phyloP scores from a whole-genome alignment of 2,329 filamentous ascomycete genomes.

The Pestalotiopsis sp. region DNA sequence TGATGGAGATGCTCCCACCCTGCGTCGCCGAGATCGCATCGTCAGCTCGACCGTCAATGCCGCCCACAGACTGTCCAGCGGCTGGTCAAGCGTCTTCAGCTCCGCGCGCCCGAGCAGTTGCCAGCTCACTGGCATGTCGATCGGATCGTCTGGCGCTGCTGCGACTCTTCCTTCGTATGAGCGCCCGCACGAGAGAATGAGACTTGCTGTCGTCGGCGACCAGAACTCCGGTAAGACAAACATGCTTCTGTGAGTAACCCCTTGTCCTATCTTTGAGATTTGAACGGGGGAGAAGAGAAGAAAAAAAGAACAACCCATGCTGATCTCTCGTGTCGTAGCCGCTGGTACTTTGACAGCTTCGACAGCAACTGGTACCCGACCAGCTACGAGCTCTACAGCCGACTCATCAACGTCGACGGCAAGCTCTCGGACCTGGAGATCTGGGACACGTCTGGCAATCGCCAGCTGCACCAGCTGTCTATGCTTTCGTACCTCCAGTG shows the following conservation, averaged over 20 bases:
- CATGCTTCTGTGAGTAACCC: constrained; percentile 25
- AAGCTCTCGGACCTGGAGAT: constrained; percentile 28
- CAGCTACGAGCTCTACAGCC: constrained; percentile 29
- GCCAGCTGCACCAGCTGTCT: constrained; percentile 26
- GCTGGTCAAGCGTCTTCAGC: constrained; percentile 18
- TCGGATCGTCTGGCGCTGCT: constrained; percentile 17
- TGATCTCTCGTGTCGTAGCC: constrained; percentile 17
- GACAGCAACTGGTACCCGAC: constrained; percentile 23
- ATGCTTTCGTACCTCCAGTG: constrained; percentile 29
- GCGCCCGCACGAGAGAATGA: constrained; percentile 24
- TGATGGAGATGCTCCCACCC: neutral
- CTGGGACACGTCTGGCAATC: constrained; percentile 30
- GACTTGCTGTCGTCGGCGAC: constrained; percentile 32
- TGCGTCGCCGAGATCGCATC: constrained; percentile 17
- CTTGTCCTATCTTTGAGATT: neutral
- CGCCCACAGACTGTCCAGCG: constrained; percentile 21
- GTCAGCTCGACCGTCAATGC: constrained; percentile 16
- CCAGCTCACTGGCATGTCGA: constrained; percentile 8
- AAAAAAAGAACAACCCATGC: neutral
- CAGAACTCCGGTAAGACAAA: constrained; percentile 29
- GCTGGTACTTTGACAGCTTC: constrained; percentile 27
- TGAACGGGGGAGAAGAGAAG: neutral
- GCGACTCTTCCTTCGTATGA: constrained; percentile 10
- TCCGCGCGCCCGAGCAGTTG: constrained; percentile 5
- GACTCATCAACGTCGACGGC: constrained; percentile 22